phyloP scores from a whole-genome alignment of 805 yeast species.

The Grigorovia transvaalensis region DNA sequence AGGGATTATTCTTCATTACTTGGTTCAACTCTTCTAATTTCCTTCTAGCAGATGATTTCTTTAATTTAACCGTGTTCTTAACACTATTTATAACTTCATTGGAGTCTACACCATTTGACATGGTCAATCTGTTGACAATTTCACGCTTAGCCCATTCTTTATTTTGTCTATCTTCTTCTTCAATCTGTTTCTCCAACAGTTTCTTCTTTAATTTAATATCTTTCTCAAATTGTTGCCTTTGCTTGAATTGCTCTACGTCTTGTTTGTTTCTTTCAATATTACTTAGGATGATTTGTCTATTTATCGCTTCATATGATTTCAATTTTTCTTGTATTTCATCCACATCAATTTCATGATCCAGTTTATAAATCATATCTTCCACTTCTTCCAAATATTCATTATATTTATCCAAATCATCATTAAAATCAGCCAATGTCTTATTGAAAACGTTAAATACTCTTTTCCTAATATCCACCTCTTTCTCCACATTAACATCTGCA shows the following conservation, averaged over 20 bases:
- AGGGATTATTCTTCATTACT: conserved; percentile 29
- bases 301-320: conserved; percentile 58
- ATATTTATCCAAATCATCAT: conserved; percentile 41
- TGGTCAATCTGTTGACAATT: conserved; percentile 41
- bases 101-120: conserved; percentile 29
- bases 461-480: conserved; percentile 83
- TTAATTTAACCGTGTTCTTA: conserved; percentile 40
- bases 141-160: conserved; percentile 48
- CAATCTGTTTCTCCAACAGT: conserved; percentile 51
- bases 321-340: conserved; percentile 59
- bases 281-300: conserved; percentile 63
- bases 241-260: conserved; percentile 55
- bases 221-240: conserved; percentile 57
- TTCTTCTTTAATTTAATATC: conserved; percentile 45
- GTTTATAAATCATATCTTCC: conserved; percentile 69
- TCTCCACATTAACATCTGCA: conserved; percentile 81
- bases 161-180: conserved; percentile 46
- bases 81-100: conserved; percentile 43
- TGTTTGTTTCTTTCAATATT: conserved; percentile 65
- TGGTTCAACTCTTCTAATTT: conserved; percentile 34
- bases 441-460: conserved; percentile 70
- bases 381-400: conserved; percentile 76
- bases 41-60: conserved; percentile 56
- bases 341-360: conserved; percentile 58
- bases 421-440: conserved; percentile 67